Conservation (phyloP, 2,329 filamentous ascomycete genomes). For the Diaporthe longicolla region DNA sequence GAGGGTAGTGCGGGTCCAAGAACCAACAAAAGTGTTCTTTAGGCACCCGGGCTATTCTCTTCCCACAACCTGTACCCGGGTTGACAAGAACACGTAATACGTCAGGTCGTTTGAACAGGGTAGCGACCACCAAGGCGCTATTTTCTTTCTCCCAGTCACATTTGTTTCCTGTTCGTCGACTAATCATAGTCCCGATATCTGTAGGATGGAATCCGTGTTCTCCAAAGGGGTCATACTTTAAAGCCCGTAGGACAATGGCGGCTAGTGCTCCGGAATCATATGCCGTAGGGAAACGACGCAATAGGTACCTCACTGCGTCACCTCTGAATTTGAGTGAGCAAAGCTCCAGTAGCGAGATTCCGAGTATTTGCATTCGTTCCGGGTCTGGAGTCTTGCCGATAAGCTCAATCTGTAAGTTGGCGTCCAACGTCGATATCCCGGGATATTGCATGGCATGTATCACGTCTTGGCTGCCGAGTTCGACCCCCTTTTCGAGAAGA, state of each 20-base stretch:
- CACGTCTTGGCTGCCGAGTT: not conserved
- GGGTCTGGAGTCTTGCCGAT: not conserved
- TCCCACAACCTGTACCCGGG: not conserved
- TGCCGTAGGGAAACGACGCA: not conserved
- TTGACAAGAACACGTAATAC: not conserved
- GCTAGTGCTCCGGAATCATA: not conserved
- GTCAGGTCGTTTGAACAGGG: accelerated
- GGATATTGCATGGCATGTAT: not conserved
- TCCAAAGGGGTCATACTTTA: not conserved
- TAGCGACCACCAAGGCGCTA: not conserved
- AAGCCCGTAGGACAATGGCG: not conserved
- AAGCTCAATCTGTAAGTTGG: not conserved
- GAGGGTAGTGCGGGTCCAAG: not conserved
- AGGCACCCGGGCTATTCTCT: not conserved
- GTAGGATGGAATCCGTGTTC: not conserved
- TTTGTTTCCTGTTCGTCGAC: not conserved
- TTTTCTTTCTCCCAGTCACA: not conserved
- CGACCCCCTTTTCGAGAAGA: not conserved
- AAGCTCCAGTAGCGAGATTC: not conserved
- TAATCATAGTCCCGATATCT: not conserved
- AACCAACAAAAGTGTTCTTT: not conserved
- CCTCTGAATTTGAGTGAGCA: not conserved
- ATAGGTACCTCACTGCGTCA: not conserved
- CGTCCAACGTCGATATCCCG: accelerated
- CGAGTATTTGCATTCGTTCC: not conserved